phyloP scores from a whole-genome alignment of 495 filamentous ascomycete species.

The Xylaria scruposa region DNA sequence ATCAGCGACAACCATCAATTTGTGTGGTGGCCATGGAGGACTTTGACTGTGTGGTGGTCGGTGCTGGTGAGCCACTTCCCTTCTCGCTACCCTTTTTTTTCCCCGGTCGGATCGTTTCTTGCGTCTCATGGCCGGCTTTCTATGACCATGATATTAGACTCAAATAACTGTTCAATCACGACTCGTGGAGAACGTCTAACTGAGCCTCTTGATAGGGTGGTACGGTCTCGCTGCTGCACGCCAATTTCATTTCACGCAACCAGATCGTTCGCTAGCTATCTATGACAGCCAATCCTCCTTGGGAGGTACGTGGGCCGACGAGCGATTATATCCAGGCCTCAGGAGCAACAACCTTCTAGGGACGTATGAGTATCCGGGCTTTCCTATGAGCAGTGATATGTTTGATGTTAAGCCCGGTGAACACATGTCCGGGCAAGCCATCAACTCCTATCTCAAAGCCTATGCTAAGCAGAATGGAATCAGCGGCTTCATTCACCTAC shows the following conservation, averaged over 20 bases:
- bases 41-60: constrained; percentile 52
- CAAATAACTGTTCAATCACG: background rate
- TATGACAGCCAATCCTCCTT: constrained; percentile 52
- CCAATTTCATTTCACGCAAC: constrained; percentile 50
- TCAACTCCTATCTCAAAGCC: constrained; percentile 66
- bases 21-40: constrained; percentile 43
- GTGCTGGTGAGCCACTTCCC: constrained; percentile 46
- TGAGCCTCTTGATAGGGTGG: constrained; percentile 41
- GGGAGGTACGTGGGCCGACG: constrained; percentile 73
- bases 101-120: background rate
- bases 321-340: constrained; percentile 70
- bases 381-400: constrained; percentile 67
- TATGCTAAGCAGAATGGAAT: constrained; percentile 65
- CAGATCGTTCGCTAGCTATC: constrained; percentile 44
- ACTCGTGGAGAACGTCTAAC: background rate
- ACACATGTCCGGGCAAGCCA: constrained; percentile 69
- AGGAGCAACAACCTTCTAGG: constrained; percentile 65
- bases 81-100: background rate
- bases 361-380: constrained; percentile 74
- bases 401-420: constrained; percentile 66
- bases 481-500: constrained; percentile 55
- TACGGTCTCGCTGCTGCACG: constrained; percentile 52
- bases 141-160: background rate
- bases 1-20: background rate
- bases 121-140: background rate